These are phyloP conservation scores for Trypanosoma avium DNA, from an alignment of 208 protist genomes.

Conservation along the genomic window DNA sequence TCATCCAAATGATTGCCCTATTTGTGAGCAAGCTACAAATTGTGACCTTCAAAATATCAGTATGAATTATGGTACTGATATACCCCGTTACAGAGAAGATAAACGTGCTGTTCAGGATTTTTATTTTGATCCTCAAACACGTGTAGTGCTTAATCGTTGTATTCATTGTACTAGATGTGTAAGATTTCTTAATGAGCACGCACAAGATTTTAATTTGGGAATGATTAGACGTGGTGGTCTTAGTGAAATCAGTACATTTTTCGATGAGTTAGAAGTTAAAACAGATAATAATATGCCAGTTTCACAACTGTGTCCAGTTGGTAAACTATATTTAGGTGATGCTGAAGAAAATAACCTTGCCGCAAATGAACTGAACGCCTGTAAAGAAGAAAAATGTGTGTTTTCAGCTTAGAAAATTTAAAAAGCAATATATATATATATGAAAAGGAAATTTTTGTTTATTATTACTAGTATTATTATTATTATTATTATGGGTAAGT, in stretches of 20 bases:
- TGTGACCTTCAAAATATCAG: slow-evolving; percentile 96
- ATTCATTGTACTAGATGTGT: slow-evolving; percentile 98
- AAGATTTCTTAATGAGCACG: slow-evolving; percentile 94
- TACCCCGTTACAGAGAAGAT: slow-evolving; percentile 87
- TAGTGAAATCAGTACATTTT: slow-evolving; percentile 93
- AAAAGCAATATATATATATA: slow-evolving; percentile 8
- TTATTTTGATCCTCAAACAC: slow-evolving; percentile 95
- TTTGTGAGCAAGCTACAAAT: slow-evolving; percentile 97
- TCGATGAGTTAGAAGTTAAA: slow-evolving; percentile 90
- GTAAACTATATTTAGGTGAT: slow-evolving; percentile 75
- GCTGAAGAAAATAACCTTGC: slow-evolving; percentile 85
- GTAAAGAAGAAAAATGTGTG: slow-evolving; percentile 18
- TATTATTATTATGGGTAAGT: too few relatives aligned
- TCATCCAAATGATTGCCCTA: slow-evolving; percentile 96
- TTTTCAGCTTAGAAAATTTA: neutral
- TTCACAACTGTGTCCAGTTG: slow-evolving; percentile 87
- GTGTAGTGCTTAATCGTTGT: slow-evolving; percentile 95
- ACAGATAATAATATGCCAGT: slow-evolving; percentile 90
- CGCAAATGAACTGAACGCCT: slow-evolving; percentile 50
- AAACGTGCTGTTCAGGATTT: slow-evolving; percentile 94
- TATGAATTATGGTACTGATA: slow-evolving; percentile 91
- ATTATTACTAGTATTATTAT: too few relatives aligned
- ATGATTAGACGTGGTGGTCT: slow-evolving; percentile 94
- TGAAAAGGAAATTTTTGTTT: slow-evolving; percentile 1
- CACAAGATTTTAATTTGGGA: slow-evolving; percentile 93